Conservation (phyloP, 208 protist genomes). For the Herpetomonas samuelpessoai region DNA sequence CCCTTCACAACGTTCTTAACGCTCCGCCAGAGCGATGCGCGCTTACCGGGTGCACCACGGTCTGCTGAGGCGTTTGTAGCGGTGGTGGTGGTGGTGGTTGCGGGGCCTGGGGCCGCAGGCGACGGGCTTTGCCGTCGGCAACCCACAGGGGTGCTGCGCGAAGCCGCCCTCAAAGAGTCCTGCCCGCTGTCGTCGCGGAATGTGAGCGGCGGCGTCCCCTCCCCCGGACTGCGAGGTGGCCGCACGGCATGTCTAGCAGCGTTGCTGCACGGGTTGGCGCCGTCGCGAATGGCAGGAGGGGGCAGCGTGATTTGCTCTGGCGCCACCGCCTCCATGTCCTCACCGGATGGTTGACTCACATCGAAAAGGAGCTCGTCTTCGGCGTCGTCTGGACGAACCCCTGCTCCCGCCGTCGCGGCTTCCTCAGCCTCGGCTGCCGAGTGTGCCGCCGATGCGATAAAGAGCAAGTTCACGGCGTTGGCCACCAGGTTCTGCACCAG, state of each 20-base stretch:
- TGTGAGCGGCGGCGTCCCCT: too few species aligned
- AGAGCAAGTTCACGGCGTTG: conserved; percentile 46
- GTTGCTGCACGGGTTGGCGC: too few species aligned
- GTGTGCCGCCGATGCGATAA: conserved; percentile 5
- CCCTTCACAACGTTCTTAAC: not conserved
- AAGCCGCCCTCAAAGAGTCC: too few species aligned
- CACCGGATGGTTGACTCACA: not conserved
- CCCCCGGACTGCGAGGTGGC: too few species aligned
- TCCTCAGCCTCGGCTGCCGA: not conserved
- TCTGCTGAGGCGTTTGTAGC: too few species aligned
- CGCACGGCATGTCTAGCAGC: not conserved
- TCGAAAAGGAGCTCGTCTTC: not conserved
- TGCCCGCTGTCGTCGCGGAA: too few species aligned
- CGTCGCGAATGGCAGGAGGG: too few species aligned
- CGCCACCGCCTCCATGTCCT: not conserved
- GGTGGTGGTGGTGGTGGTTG: too few species aligned
- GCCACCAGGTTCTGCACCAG: conserved; percentile 58
- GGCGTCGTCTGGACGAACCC: not conserved
- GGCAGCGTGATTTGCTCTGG: not conserved
- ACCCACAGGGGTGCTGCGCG: too few species aligned
- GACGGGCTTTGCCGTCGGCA: too few species aligned
- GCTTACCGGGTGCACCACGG: too few species aligned
- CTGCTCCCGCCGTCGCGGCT: not conserved
- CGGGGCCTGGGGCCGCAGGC: too few species aligned
- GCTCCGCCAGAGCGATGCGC: not conserved